Evolutionary conservation across 345 rosid genomes (phyloP), one percentile per base, ranked within the genome.

Genomic region (Xanthoceras sorbifolium): DNA sequence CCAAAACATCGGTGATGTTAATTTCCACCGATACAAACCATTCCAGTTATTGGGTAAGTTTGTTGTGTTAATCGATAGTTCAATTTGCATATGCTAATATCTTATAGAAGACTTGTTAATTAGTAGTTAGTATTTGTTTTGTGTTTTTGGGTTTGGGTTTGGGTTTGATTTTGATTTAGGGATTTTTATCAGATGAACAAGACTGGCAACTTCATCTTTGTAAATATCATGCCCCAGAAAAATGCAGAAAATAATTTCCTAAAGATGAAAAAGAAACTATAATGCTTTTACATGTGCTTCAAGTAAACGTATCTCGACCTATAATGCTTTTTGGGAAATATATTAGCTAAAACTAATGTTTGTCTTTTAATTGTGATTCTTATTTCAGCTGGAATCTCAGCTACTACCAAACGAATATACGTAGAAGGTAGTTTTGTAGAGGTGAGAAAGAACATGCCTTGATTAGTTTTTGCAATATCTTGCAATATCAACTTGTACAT

Each of bases 181-280:
- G 40, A 55, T 32, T 10, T 59, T 50, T 2, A 2, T 10, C 80
- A 0, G n/a, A 63, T 1, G 89, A 86, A 77, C 79, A 18, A 14
- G 77, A 50, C 1, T 85, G 90, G 85, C 76, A 78, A 48, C 65
- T 84, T 87, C 72, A 87, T 79, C 72, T 65, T 18, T 7, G 1
- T 15, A 36, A 36, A 6, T 36, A 36, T 36, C 40, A 6, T 9
- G 6, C 9, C 9, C 40, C 9, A 36, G 40, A 36, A 36, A 36
- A 36, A 18, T 54, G 5, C 60, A 57, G n/a, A 54, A 17, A 54
- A 54, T 54, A 4, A 17, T 54, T 54, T 17, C 60, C 9, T 22
- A 54, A 54, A 54, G 26, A 9, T 54, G 23, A 54, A 3, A 20
- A 11, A 57, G n/a, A 54, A 17, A 54, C 18, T 54, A 54, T 18